Conservation (phyloP, 2,329 filamentous ascomycete genomes). For the Ceratocystis variospora region DNA sequence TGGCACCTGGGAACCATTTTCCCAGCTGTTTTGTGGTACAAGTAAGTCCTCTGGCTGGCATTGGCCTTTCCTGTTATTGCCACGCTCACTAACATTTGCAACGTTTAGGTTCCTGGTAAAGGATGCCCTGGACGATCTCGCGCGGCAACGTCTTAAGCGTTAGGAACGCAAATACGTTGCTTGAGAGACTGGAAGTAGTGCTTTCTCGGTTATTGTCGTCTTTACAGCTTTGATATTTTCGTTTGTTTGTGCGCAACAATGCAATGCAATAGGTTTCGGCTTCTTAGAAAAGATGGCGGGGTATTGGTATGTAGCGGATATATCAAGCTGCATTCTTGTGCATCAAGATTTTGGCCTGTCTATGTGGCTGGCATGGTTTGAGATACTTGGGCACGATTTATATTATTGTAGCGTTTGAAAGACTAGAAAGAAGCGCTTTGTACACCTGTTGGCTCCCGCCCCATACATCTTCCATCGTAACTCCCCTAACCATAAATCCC, state of each 20-base stretch:
- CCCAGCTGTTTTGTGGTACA: constrained; percentile 85
- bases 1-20: constrained; percentile 92
- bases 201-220: background rate
- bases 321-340: background rate
- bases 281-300: background rate
- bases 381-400: background rate
- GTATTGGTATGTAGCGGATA: background rate
- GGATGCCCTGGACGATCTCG: constrained; percentile 72
- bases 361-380: background rate
- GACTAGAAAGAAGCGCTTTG: constrained; percentile 10
- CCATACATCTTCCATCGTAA: background rate
- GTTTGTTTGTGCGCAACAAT: background rate
- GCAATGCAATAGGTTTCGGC: background rate
- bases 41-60: constrained; percentile 48
- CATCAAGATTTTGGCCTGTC: background rate
- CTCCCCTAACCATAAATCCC: constrained; percentile 14
- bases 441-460: background rate
- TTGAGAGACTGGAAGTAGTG: background rate
- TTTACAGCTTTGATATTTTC: background rate
- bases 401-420: background rate
- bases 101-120: constrained; percentile 62
- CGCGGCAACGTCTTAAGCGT: constrained; percentile 29
- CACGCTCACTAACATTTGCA: background rate
- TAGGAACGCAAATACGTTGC: constrained; percentile 13
- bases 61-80: background rate